Evolutionary conservation across 192 early-diverging fungal species (phyloP), one percentile per base, ranked within the genome.

Genomic region (Diversispora epigaea): DNA sequence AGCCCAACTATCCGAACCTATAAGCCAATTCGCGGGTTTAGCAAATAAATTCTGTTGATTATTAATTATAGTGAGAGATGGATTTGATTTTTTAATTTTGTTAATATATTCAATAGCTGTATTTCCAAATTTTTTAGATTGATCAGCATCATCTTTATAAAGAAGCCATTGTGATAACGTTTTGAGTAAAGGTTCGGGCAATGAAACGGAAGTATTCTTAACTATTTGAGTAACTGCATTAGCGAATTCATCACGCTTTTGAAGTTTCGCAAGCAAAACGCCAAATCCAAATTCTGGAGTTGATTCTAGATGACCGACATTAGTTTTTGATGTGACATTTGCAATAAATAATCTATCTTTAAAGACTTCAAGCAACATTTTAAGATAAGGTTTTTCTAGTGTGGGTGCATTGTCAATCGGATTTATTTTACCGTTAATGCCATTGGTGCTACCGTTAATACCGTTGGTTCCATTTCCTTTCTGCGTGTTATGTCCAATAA

Each of bases 251-350:
- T 83, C 77, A 70, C 94, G 93, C 70, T 85, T 79, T 78, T 89
- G 90, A 66, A 89, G 81, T 71, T 87, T 86, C 32, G 87, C 85
- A 6, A 94, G 76, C 44, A 93, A 83, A 61, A 87, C 83, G 56
- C 95, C 95, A 77, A 93, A 94, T 41, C 93, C 95, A 83, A 90
- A 95, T 84, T 96, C 94, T 61, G 93, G 93, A 68, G 84, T 91
- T n/a, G 88, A 83, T 71, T 84, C 78, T 40, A 83, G 81, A 62
- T 80, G 68, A n/a, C 80, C 76, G 71, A 94, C 85, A 68, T 93
- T 89, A n/a, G 77, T 54, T 73, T 85, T 82, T 64, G 88, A 85
- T 71, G 89, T 78, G 1, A 90, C 92, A 81, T 97, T 97, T 65
- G 92, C 91, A 9, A 97, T 85, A 62, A 89, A 80, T 68, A 95